Conservation (phyloP, 331 rosid species). For the Rhamnella rubrinervis region DNA sequence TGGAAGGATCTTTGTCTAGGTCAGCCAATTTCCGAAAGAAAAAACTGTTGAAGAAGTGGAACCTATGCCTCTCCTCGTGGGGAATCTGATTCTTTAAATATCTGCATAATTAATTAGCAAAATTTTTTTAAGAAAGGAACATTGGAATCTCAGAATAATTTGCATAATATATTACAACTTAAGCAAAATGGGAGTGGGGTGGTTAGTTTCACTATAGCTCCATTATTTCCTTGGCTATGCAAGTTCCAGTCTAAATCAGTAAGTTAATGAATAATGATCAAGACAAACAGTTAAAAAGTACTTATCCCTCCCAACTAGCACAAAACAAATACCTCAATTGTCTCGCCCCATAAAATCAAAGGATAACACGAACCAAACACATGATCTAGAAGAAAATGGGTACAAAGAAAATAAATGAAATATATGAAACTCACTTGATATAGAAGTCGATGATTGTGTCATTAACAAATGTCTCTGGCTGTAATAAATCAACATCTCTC, state of each 20-base stretch:
- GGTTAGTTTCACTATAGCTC: too few species aligned
- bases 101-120: conserved; percentile 41
- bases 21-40: conserved; percentile 96
- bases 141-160: neutral
- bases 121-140: neutral
- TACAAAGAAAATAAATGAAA: neutral
- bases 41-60: conserved; percentile 91
- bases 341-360: neutral
- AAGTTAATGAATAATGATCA: too few species aligned
- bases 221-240: too few species aligned
- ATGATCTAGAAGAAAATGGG: conserved; percentile 4
- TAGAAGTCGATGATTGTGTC: conserved; percentile 93
- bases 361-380: neutral
- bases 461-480: conserved; percentile 85
- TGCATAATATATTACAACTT: neutral
- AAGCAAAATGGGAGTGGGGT: too few species aligned
- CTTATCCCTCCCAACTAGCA: neutral
- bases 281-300: too few species aligned
- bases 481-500: conserved; percentile 93
- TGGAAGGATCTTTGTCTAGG: conserved; percentile 93
- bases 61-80: conserved; percentile 63
- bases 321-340: neutral
- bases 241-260: too few species aligned
- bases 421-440: conserved; percentile 64
- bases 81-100: conserved; percentile 76